phyloP scores from a whole-genome alignment of 2,329 filamentous ascomycete genomes.

The Pyricularia grisea region DNA sequence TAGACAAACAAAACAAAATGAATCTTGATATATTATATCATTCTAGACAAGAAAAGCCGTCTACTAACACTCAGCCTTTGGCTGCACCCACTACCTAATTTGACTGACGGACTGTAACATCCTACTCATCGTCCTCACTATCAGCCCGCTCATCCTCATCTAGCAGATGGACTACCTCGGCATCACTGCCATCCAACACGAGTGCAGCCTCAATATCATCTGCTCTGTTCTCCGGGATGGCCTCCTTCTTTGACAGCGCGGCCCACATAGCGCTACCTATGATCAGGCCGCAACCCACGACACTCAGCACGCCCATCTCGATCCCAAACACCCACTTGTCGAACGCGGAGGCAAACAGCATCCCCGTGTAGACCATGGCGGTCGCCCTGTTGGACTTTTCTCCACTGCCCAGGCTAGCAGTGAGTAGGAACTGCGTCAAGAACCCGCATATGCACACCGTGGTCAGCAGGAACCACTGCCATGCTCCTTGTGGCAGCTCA shows the following conservation, averaged over 20 bases:
- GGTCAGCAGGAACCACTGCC: constrained; percentile 58
- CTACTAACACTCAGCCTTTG: background rate
- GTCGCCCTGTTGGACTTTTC: constrained; percentile 55
- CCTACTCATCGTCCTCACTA: constrained; percentile 12
- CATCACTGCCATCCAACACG: constrained; percentile 17
- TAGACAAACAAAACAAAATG: background rate
- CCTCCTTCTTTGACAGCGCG: constrained; percentile 31
- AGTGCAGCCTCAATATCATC: constrained; percentile 27
- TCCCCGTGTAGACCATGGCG: constrained; percentile 49
- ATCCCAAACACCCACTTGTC: constrained; percentile 44
- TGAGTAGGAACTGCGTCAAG: constrained; percentile 77
- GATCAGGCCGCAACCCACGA: constrained; percentile 41
- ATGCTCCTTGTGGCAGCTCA: constrained; percentile 26
- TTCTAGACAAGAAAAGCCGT: background rate
- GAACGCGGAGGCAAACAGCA: constrained; percentile 44
- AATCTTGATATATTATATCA: background rate
- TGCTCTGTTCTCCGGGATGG: constrained; percentile 11
- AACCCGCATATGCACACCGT: constrained; percentile 69
- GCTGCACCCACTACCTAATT: background rate
- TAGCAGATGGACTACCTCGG: constrained; percentile 31
- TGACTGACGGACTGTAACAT: background rate
- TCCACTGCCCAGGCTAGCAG: constrained; percentile 56
- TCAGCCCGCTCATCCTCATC: constrained; percentile 18
- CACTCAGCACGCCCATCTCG: constrained; percentile 37
- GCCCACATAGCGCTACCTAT: constrained; percentile 43